Base-by-base conservation (phyloP, 352 stramenopile genomes). In the Pythium monospermum region DNA sequence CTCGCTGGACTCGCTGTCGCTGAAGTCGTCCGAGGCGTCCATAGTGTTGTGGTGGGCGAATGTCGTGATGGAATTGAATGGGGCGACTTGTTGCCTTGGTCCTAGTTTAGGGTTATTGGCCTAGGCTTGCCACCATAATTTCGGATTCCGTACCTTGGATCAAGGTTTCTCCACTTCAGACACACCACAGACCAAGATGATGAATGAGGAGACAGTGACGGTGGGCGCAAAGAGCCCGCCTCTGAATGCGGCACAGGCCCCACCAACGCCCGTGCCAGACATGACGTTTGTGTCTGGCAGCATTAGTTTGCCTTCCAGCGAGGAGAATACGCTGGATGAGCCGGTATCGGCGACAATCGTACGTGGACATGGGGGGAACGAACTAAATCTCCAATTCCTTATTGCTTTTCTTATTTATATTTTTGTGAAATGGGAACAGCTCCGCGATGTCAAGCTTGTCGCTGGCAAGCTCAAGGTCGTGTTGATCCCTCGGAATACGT, bases 381-480 rank as follows among this genome's bases (percentile, higher is more conserved):
- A 16, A 32, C n/a, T 16, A 22, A 22, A 40, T 3, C n/a, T 4
- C 22, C 27, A 22, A 15, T 48, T 6, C 25, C 21, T 16, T 48
- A 16, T 22, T 22, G 25, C 13, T 50, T 21, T 12, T 22, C 6
- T 4, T 13, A 53, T 28, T 51, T 40, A 33, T 31, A 21, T 49
- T 33, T 23, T 16, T 35, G 5, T 43, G 25, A n/a, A n/a, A n/a
- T n/a, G n/a, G n/a, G n/a, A n/a, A n/a, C 53, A 93, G 88, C 77
- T 96, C 28, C 75, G 89, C 16, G 89, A 97, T 59, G 62, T 97
- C 47, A 73, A 73, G 1, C 71, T 96, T 12, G 89, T 97, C 19
- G 81, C 68, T 1, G 70, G 79, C 37, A 97, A 96, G 71, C 64
- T 97, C 18, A 87, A 91, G 22, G 85, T 96, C 19, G 89, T 97